Conservation (phyloP, 2,329 filamentous ascomycete species). For the Hypoxylon sp. region DNA sequence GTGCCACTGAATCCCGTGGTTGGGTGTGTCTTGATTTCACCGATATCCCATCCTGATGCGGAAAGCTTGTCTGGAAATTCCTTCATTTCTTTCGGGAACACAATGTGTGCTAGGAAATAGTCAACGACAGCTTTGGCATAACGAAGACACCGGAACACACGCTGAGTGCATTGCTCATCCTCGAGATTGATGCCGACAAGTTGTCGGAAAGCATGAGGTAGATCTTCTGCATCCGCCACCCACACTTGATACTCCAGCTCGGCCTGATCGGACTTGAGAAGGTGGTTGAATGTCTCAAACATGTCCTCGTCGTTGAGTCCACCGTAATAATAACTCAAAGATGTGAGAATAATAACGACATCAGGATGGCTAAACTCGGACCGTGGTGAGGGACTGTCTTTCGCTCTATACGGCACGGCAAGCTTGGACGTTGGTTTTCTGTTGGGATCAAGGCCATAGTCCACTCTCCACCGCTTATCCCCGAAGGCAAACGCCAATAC, state of each 20-base stretch:
- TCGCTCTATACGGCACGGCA: slow-evolving; percentile 72
- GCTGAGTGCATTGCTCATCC: slow-evolving; percentile 64
- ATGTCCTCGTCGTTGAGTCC: slow-evolving; percentile 69
- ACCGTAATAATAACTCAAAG: slow-evolving; percentile 68
- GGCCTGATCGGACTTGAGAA: slow-evolving; percentile 67
- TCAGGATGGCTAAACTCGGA: slow-evolving; percentile 76
- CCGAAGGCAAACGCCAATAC: slow-evolving; percentile 68
- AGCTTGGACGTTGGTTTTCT: slow-evolving; percentile 62
- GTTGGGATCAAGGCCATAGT: slow-evolving; percentile 69
- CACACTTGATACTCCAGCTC: slow-evolving; percentile 66
- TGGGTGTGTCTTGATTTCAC: slow-evolving; percentile 59
- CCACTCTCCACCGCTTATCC: slow-evolving; percentile 74
- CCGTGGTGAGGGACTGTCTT: slow-evolving; percentile 68
- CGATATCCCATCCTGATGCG: slow-evolving; percentile 78
- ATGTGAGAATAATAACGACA: slow-evolving; percentile 69
- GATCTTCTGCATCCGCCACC: slow-evolving; percentile 55
- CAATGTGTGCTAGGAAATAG: slow-evolving; percentile 71
- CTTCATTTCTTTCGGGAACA: slow-evolving; percentile 73
- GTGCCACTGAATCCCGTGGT: slow-evolving; percentile 80
- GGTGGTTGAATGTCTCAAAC: slow-evolving; percentile 60
- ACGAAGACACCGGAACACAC: slow-evolving; percentile 68
- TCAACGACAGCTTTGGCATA: slow-evolving; percentile 70
- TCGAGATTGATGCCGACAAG: slow-evolving; percentile 70
- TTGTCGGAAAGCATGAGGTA: slow-evolving; percentile 58
- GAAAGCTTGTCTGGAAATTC: slow-evolving; percentile 76